Evolutionary conservation across 2,329 filamentous ascomycete species (phyloP).

Genomic region (Fusarium illudens): DNA sequence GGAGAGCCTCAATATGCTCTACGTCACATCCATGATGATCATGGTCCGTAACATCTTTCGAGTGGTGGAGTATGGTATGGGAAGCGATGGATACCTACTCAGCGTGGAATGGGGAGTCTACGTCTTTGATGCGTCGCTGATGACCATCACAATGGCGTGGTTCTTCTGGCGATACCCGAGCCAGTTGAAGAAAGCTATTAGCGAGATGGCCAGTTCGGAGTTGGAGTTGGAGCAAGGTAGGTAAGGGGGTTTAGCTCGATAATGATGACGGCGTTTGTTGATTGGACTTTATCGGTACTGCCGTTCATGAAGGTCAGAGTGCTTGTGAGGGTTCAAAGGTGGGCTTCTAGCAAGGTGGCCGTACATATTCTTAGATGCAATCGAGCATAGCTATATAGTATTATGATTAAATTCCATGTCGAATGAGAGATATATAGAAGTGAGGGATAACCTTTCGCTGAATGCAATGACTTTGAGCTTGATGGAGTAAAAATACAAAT

Average conservation of each 20-base stretch:
- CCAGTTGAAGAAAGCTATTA: not conserved
- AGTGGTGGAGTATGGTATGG: constrained; percentile 13
- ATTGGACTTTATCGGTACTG: not conserved
- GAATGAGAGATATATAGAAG: rapidly evolving
- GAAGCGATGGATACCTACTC: constrained; percentile 1
- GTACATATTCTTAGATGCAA: not conserved
- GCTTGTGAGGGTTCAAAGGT: not conserved
- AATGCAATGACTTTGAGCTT: not conserved
- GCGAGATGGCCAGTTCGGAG: not conserved
- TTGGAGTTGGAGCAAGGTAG: not conserved
- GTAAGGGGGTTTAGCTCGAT: not conserved
- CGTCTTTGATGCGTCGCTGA: constrained; percentile 16
- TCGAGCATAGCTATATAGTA: not conserved
- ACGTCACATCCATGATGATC: constrained; percentile 50
- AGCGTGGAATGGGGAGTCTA: constrained; percentile 13
- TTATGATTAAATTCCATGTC: not conserved
- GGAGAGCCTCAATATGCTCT: constrained; percentile 47
- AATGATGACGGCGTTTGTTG: not conserved
- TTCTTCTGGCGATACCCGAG: constrained; percentile 18
- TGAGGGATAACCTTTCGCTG: not conserved
- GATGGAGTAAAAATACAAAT: too few species aligned
- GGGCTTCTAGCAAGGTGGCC: not conserved
- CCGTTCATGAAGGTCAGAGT: not conserved
- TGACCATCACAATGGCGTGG: constrained; percentile 17
- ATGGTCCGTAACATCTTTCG: constrained; percentile 42